Evolutionary conservation across 1,139 yeast genomes (phyloP).

Genomic region (Scheffersomyces illinoinensis): DNA sequence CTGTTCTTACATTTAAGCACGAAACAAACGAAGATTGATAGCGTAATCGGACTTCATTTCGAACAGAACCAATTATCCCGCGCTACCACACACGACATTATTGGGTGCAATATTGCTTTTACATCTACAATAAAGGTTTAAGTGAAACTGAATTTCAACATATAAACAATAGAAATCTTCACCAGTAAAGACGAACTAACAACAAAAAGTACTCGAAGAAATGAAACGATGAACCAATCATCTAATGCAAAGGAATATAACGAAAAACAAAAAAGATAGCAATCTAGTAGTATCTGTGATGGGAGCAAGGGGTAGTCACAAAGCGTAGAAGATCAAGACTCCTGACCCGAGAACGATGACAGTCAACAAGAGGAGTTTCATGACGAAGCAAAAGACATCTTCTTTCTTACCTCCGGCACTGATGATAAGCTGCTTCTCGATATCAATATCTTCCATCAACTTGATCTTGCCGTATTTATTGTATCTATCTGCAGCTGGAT

Average conservation of each 20-base stretch:
- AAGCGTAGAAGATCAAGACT: slow-evolving; percentile 39
- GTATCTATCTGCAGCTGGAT: neutral
- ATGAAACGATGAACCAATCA: neutral
- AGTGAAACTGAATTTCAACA: neutral
- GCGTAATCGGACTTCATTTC: neutral
- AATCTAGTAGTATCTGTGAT: neutral
- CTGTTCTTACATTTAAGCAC: neutral
- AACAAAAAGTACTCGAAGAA: neutral
- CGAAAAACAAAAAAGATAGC: neutral
- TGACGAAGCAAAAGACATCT: slow-evolving; percentile 32
- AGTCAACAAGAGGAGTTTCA: slow-evolving; percentile 32
- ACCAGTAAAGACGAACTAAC: neutral
- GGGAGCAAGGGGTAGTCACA: slow-evolving; percentile 12
- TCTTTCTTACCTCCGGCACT: slow-evolving; percentile 44
- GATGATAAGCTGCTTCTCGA: slow-evolving; percentile 39
- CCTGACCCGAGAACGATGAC: slow-evolving; percentile 35
- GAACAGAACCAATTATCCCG: neutral
- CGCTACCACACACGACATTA: neutral
- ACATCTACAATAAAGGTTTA: neutral
- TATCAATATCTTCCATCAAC: slow-evolving; percentile 31
- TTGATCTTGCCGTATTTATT: slow-evolving; percentile 14
- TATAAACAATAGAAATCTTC: neutral
- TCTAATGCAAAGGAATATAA: neutral
- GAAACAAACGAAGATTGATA: neutral
- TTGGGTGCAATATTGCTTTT: neutral